phyloP scores from a whole-genome alignment of 495 filamentous ascomycete genomes.

The Cladorrhinum samala region DNA sequence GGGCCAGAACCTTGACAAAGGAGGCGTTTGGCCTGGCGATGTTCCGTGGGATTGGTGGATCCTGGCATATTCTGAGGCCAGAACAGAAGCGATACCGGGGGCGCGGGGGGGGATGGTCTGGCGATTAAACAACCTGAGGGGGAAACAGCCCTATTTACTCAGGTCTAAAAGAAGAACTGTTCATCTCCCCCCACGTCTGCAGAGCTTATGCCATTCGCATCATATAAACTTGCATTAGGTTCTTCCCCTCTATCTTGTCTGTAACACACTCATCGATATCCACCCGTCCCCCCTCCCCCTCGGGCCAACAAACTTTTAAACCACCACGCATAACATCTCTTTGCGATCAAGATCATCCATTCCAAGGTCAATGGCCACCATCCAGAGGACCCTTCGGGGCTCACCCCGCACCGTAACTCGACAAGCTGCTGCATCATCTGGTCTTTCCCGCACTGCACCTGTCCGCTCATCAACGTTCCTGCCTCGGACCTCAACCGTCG shows the following conservation, averaged over 20 bases:
- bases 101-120: not conserved
- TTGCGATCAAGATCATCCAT: not conserved
- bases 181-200: not conserved
- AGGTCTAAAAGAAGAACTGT: not conserved
- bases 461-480: not conserved
- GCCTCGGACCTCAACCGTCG: not conserved
- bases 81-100: conserved; percentile 12
- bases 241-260: not conserved
- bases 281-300: not conserved
- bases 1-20: conserved; percentile 26
- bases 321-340: not conserved
- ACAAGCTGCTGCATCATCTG: not conserved
- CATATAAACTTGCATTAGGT: not conserved
- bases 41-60: conserved; percentile 10
- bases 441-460: no score
- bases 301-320: not conserved
- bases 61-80: not conserved
- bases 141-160: no score
- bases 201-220: no score
- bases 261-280: no score
- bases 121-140: not conserved
- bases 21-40: not conserved
- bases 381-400: not conserved
- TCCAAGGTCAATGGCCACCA: not conserved
- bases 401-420: not conserved